A percentile compares a stretch with the other conserved stretches of the same genome.
phyloP scores from a whole-genome alignment of 495 filamentous ascomycete genomes.

The Aspergillus funiculosus region DNA sequence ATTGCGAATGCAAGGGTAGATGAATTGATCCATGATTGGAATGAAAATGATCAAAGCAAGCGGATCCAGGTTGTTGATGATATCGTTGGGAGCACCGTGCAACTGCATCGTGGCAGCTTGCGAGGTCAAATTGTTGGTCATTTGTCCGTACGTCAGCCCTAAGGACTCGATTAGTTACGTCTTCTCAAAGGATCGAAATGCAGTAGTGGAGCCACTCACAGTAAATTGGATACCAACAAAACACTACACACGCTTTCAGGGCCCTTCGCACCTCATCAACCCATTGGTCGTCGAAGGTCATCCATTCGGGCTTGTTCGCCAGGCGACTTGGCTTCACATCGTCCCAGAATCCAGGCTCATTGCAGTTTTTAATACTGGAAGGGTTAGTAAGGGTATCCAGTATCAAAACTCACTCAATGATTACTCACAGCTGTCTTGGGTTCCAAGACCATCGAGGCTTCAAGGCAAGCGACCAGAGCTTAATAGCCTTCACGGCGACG shows the following conservation, averaged over 20 bases:
- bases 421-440: slow-evolving; percentile 36
- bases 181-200: background rate
- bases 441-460: slow-evolving; percentile 58
- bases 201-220: slow-evolving; percentile 21
- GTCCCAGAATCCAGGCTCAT: slow-evolving; percentile 54
- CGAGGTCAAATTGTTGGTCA: slow-evolving; percentile 58
- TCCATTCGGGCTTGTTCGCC: slow-evolving; percentile 50
- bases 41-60: slow-evolving; percentile 64
- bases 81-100: slow-evolving; percentile 58
- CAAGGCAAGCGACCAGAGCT: slow-evolving; percentile 49
- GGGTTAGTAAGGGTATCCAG: background rate
- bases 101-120: slow-evolving; percentile 46
- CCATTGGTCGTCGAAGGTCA: slow-evolving; percentile 56
- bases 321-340: slow-evolving; percentile 59
- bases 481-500: slow-evolving; percentile 52
- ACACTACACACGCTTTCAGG: slow-evolving; percentile 49
- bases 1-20: slow-evolving; percentile 60
- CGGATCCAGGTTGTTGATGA: slow-evolving; percentile 66
- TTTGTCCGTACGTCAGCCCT: slow-evolving; percentile 52
- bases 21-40: slow-evolving; percentile 57
- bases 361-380: slow-evolving; percentile 46
- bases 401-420: background rate
- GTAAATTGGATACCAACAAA: slow-evolving; percentile 57
- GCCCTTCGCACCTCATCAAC: slow-evolving; percentile 48
- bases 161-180: background rate